Percentiles rank a stretch among this genome's conserved stretches.
phyloP scores from a whole-genome alignment of 1,284 basidiomycete species.

The Sporisorium iseilematis-ciliati region DNA sequence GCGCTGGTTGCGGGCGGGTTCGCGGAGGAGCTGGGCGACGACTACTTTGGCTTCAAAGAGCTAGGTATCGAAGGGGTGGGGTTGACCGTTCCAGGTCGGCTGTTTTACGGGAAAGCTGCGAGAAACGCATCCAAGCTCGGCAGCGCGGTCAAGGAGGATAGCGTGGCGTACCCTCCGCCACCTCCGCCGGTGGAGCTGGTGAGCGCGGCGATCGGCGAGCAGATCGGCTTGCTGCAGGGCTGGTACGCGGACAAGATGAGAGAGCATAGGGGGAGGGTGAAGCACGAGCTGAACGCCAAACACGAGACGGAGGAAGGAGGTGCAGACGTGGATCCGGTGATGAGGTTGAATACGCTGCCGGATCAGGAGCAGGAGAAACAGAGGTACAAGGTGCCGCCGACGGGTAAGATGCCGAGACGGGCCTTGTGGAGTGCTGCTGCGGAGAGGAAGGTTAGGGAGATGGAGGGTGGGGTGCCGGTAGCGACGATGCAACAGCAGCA shows the following conservation, averaged over 20 bases:
- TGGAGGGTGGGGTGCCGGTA: not conserved
- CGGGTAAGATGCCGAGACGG: constrained; percentile 63
- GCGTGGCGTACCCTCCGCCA: constrained; percentile 78
- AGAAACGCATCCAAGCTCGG: constrained; percentile 1
- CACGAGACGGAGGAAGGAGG: constrained; percentile 2
- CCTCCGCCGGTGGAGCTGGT: constrained; percentile 81
- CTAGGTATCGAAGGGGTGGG: constrained; percentile 90
- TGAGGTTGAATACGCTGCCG: constrained; percentile 37
- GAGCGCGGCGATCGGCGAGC: constrained; percentile 76
- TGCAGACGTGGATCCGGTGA: constrained; percentile 24
- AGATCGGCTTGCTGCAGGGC: constrained; percentile 84
- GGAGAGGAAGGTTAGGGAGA: constrained; percentile 16
- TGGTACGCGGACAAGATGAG: constrained; percentile 73
- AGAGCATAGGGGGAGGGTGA: constrained; percentile 30
- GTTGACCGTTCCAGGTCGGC: constrained; percentile 81
- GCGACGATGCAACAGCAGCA: not conserved
- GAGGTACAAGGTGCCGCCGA: constrained; percentile 65
- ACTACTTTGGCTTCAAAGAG: constrained; percentile 89
- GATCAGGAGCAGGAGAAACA: constrained; percentile 64
- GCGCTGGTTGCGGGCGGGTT: constrained; percentile 85
- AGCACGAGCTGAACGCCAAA: constrained; percentile 8
- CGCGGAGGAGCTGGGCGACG: constrained; percentile 87
- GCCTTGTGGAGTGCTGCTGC: constrained; percentile 33
- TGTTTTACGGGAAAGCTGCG: constrained; percentile 78
- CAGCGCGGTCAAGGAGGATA: constrained; percentile 16